A percentile compares a stretch with the other conserved stretches of the same genome.
These are phyloP conservation scores for Gelatoporia subvermispora DNA, from an alignment of 768 basidiomycete species.

Conservation along the genomic window DNA sequence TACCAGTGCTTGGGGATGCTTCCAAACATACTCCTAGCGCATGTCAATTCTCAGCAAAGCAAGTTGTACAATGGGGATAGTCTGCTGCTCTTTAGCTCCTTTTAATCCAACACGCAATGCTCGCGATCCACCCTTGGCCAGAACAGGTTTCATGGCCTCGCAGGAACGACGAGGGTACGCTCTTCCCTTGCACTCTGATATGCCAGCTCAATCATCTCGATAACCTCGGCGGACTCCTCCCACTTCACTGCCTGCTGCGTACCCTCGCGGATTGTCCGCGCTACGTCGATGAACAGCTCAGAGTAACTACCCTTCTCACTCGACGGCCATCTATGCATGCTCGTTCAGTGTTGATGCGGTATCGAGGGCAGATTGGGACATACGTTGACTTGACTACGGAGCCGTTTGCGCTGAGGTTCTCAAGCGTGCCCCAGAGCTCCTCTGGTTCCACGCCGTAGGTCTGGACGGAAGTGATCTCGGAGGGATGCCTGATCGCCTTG, in stretches of 20 bases:
- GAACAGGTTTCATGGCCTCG: constrained; percentile 10
- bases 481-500: constrained; percentile 46
- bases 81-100: too few species aligned
- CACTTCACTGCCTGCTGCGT: constrained; percentile 61
- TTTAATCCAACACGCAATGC: too few species aligned
- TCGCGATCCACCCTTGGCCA: too few species aligned
- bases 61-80: too few species aligned
- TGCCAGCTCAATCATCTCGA: constrained; percentile 76
- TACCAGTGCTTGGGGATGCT: not conserved
- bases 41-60: not conserved
- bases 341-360: not conserved
- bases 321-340: constrained; percentile 54
- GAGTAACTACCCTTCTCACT: constrained; percentile 53
- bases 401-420: constrained; percentile 48
- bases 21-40: not conserved
- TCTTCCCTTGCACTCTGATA: constrained; percentile 62
- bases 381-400: constrained; percentile 27
- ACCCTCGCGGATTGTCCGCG: constrained; percentile 51
- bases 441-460: constrained; percentile 61
- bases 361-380: constrained; percentile 23
- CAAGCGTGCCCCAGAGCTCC: constrained; percentile 56
- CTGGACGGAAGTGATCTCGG: constrained; percentile 35
- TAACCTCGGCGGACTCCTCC: constrained; percentile 64
- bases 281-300: constrained; percentile 62
- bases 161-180: constrained; percentile 34